Base-by-base conservation (phyloP, 495 filamentous ascomycete genomes). In the Thozetella sp. region DNA sequence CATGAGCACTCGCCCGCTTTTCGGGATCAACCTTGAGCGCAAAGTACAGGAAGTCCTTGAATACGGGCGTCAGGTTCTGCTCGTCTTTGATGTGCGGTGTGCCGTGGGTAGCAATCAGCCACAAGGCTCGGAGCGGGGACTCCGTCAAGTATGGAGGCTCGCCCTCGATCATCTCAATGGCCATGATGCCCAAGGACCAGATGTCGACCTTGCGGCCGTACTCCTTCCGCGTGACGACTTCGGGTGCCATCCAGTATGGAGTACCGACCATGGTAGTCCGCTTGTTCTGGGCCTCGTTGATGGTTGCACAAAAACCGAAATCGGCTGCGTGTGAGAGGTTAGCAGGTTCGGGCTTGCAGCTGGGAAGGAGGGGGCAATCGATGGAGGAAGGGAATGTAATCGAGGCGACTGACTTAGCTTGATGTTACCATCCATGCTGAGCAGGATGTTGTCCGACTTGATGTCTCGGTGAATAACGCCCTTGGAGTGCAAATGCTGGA, bases 101-200 rank as follows among this genome's bases (percentile, higher is more conserved):
- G 30, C 95, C 95, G 67, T 97, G 97, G 22, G 96, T 98, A 50
- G 95, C 96, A 73, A 99, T 99, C 63, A 99, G 74, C 79, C 94
- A 99, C 25, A 99, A 82, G 2, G 95, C 95, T 45, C 95, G 86
- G 46, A 99, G 86, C 10, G 95, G 95, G 22, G 91, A 94, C 73
- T 99, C 95, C 22, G 93, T 99, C 55, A 99, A 79, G 71, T 99
- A 99, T 17, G 95, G 95, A 17, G 95, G 95, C 67, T 99, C 95
- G 63, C 95, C 96, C 76, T 99, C 95, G 61, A 99, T 97, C 95
- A 99, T 99, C 73, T 99, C 95, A 65, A 99, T 99, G n/a, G 95
- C 93, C 95, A 99, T 99, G 73, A 99, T 99, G 56, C 95, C 95
- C 53, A 99, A 75, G 68, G 90, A 95, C 95, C 95, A 99, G 64